These are phyloP conservation scores for Daldinia bambusicola DNA, from an alignment of 495 filamentous ascomycete species.

Conservation along the genomic window DNA sequence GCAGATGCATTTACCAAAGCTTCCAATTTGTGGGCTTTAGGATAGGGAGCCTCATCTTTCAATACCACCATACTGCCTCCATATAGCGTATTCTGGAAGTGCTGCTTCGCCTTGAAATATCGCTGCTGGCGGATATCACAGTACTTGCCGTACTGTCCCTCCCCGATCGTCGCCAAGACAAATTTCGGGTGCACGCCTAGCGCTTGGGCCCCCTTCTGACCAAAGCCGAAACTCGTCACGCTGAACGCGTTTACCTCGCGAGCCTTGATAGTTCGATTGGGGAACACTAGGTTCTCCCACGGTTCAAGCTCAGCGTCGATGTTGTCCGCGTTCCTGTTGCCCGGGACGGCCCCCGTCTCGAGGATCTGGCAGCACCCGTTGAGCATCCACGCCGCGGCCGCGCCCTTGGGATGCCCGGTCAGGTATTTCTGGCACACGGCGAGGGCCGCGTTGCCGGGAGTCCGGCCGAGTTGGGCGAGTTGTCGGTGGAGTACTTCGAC, in stretches of 20 bases:
- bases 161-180: constrained; percentile 82
- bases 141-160: constrained; percentile 74
- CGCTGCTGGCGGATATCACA: constrained; percentile 29
- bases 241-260: constrained; percentile 93
- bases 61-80: constrained; percentile 38
- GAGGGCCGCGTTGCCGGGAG: constrained; percentile 91
- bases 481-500: constrained; percentile 96
- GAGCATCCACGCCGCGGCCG: constrained; percentile 98
- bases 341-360: constrained; percentile 89
- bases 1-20: constrained; percentile 35
- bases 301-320: constrained; percentile 92
- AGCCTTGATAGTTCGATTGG: constrained; percentile 88
- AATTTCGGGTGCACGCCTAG: constrained; percentile 90
- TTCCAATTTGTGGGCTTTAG: constrained; percentile 26
- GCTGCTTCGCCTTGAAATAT: constrained; percentile 38
- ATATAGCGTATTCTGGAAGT: constrained; percentile 40
- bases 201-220: constrained; percentile 90
- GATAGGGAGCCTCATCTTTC: constrained; percentile 38
- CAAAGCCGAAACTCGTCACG: constrained; percentile 92
- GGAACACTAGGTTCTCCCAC: constrained; percentile 96
- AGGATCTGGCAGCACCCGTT: constrained; percentile 95
- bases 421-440: constrained; percentile 99
- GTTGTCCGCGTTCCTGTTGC: constrained; percentile 97
- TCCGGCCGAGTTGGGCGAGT: constrained; percentile 88
- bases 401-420: constrained; percentile 97